Evolutionary conservation across 2,329 filamentous ascomycete species (phyloP).

Genomic region (Pseudofabraea citricarpa): DNA sequence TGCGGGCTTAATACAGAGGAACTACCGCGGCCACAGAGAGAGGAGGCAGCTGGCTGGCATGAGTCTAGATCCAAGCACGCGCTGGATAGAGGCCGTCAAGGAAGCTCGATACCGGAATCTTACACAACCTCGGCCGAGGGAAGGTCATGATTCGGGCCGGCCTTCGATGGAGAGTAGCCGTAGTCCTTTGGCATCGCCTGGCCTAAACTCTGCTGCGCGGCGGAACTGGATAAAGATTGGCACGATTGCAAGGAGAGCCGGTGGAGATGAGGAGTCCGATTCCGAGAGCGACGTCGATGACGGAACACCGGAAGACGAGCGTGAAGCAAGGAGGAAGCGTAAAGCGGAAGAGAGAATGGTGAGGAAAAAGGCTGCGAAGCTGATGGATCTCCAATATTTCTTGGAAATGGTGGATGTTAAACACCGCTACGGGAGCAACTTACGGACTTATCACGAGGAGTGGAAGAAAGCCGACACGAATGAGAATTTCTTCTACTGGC

Average conservation of each 20-base stretch:
- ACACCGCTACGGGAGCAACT: constrained; percentile 80
- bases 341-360: constrained; percentile 47
- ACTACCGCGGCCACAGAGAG: constrained; percentile 72
- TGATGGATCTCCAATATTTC: constrained; percentile 84
- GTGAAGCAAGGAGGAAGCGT: constrained; percentile 32
- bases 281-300: constrained; percentile 14
- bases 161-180: constrained; percentile 5
- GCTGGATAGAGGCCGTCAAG: constrained; percentile 40
- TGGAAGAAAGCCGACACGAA: constrained; percentile 75
- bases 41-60: constrained; percentile 67
- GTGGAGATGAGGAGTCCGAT: constrained; percentile 52
- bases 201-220: constrained; percentile 38
- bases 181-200: background rate
- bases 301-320: constrained; percentile 30
- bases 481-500: constrained; percentile 93
- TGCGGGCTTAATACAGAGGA: constrained; percentile 59
- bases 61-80: constrained; percentile 39
- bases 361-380: constrained; percentile 63
- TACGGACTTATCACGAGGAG: constrained; percentile 75
- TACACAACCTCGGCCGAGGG: constrained; percentile 37
- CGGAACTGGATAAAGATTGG: constrained; percentile 73
- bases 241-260: constrained; percentile 66
- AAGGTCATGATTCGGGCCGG: constrained; percentile 8
- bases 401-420: constrained; percentile 79
- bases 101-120: constrained; percentile 51